Conservation (phyloP, 495 filamentous ascomycete species). For the Penicillium turbatum region DNA sequence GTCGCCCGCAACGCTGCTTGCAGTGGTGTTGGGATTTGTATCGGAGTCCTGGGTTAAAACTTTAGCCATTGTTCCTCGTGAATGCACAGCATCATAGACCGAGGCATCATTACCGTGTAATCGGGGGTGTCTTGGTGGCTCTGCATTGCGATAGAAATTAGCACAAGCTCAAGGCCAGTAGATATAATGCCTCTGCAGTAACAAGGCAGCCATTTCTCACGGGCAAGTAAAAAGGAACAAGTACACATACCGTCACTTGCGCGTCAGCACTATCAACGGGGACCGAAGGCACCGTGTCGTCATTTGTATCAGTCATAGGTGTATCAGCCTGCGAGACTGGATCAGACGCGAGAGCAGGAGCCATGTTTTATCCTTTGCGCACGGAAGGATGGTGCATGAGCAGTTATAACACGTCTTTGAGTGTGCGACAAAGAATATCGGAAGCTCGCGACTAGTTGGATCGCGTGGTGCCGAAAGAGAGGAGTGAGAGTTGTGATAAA, state of each 20-base stretch:
- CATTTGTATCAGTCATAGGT: conserved; percentile 59
- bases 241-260: conserved; percentile 38
- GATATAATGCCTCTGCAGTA: not conserved
- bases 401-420: conserved; percentile 15
- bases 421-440: conserved; percentile 5
- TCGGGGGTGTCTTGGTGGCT: conserved; percentile 77
- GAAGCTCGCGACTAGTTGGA: conserved; percentile 8
- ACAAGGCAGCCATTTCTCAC: too few species aligned
- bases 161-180: not conserved
- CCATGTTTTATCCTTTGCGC: conserved; percentile 49
- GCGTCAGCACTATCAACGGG: conserved; percentile 43
- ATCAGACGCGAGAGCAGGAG: conserved; percentile 51
- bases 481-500: not conserved
- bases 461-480: not conserved
- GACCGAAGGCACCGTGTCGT: conserved; percentile 40
- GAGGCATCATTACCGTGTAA: conserved; percentile 53
- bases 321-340: conserved; percentile 50
- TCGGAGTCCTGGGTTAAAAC: conserved; percentile 63
- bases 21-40: conserved; percentile 86
- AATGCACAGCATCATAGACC: not conserved
- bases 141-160: conserved; percentile 34
- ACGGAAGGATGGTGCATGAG: conserved; percentile 24
- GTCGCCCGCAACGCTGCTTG: conserved; percentile 81
- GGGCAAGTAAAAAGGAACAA: not conserved
- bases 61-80: not conserved